Evolutionary conservation across 371 early-diverging fungal genomes (phyloP), one percentile per base, ranked within the genome.

Genomic region (Circinella umbellata): DNA sequence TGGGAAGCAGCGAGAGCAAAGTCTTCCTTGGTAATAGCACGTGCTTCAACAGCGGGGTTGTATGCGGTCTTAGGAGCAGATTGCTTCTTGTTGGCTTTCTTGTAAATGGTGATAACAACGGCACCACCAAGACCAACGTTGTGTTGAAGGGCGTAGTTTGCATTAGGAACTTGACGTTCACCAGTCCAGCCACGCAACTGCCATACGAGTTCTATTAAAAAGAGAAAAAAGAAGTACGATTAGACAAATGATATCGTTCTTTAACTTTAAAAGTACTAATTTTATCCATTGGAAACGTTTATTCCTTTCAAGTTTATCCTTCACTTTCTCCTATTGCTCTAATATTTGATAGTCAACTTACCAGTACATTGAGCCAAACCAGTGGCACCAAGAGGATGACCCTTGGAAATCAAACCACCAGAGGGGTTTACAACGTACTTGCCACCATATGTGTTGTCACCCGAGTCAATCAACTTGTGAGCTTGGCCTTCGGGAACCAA

Each of bases 71-170:
- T 85, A 66, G 84, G 86, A 63, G 85, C 71, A 9, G 86, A 72
- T 3, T 75, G 72, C 57, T 48, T 71, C 39, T 73, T 73, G 66
- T 76, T 76, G 35, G 86, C 79, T 79, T 88, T 89, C 72, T 87
- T 85, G 76, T 91, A 93, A 49, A 94, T 74, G 11, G 87, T 80
- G 34, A 94, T 67, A 13, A 94, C 94, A 15, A 88, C 92, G 57
- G 93, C 92, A 63, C 93, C 92, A 46, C 94, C 94, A 35, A 94
- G 86, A 54, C 94, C 94, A 64, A 94, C 83, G 70, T 93, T 94
- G 75, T 94, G 94, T 68, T 94, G 93, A 48, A 94, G 86, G 8
- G 92, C 93, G 61, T 87, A 86, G 57, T 80, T 80, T 48, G 80
- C 80, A 73, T 91, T 86, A 20, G 88, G 80, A 4, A 92, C 90